Conservation (phyloP, 768 basidiomycete genomes). For the Kwoniella sp. region DNA sequence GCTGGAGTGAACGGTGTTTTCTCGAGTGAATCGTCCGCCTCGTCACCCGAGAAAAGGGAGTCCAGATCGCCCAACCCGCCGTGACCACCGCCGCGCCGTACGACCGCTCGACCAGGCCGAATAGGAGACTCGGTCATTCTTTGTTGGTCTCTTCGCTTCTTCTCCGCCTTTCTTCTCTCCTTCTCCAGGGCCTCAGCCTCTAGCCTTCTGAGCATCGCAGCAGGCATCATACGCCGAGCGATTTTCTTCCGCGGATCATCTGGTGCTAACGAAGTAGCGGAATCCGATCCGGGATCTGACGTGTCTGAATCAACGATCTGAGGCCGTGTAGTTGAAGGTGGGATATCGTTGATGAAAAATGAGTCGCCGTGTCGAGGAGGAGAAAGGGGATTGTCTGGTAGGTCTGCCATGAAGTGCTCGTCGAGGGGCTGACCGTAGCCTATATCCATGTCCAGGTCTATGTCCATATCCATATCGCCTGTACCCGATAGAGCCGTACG, state of each 20-base stretch:
- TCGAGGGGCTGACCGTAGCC: constrained; percentile 25
- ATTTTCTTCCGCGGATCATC: constrained; percentile 37
- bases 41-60: constrained; percentile 27
- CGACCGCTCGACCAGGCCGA: constrained; percentile 61
- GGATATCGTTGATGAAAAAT: constrained; percentile 27
- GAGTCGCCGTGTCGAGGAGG: constrained; percentile 13
- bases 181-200: constrained; percentile 47
- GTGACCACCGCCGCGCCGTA: constrained; percentile 26
- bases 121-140: constrained; percentile 48
- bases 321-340: constrained; percentile 7
- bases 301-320: background rate
- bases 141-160: constrained; percentile 50
- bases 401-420: background rate
- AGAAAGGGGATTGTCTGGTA: background rate
- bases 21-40: constrained; percentile 4
- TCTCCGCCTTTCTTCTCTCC: constrained; percentile 27
- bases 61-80: constrained; percentile 28
- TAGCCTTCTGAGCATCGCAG: constrained; percentile 60
- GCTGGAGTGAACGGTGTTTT: background rate
- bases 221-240: constrained; percentile 62
- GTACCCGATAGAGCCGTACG: constrained; percentile 12
- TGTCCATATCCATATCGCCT: constrained; percentile 19
- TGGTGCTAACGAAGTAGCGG: background rate
- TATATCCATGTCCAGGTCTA: constrained; percentile 25
- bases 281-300: constrained; percentile 11